phyloP scores from a whole-genome alignment of 768 basidiomycete genomes.

The Serendipita vermifera region DNA sequence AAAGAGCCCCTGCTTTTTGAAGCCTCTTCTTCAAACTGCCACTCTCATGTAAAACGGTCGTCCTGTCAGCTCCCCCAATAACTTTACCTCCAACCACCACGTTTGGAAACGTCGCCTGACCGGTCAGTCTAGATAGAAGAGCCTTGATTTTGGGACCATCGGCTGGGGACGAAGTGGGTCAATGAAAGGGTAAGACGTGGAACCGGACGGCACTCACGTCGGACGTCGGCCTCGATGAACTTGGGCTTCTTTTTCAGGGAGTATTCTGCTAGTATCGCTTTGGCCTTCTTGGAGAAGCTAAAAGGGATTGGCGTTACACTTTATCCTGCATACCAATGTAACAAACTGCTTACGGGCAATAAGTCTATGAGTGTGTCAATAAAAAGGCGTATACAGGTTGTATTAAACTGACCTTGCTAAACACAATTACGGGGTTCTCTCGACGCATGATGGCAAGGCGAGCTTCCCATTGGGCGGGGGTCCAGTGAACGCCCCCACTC shows the following conservation, averaged over 20 bases:
- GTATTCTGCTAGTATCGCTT: conserved; percentile 47
- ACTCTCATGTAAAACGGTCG: conserved; percentile 33
- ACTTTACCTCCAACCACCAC: conserved; percentile 47
- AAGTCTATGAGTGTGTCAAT: conserved; percentile 41
- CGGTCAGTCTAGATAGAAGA: conserved; percentile 52
- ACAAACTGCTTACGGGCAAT: conserved; percentile 49
- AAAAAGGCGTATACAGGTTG: background rate
- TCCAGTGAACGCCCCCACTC: background rate
- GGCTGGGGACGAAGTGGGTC: conserved; percentile 2
- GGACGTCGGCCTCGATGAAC: conserved; percentile 61
- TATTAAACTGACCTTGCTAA: conserved; percentile 55
- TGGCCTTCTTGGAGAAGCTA: conserved; percentile 50
- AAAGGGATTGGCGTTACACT: background rate
- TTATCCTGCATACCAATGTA: conserved; percentile 2
- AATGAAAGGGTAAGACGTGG: background rate
- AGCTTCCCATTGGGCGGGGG: background rate
- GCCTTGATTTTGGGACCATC: conserved; percentile 58
- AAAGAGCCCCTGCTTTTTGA: background rate
- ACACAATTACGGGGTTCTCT: conserved; percentile 55
- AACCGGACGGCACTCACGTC: conserved; percentile 35
- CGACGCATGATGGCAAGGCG: conserved; percentile 26
- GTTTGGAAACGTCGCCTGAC: conserved; percentile 63
- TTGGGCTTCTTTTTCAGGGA: conserved; percentile 50
- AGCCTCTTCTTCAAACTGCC: conserved; percentile 26
- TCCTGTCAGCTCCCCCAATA: conserved; percentile 20